Percentiles rank a stretch among this genome's conserved stretches.
Conservation (phyloP, 768 basidiomycete species). For the Kwoniella sp. region DNA sequence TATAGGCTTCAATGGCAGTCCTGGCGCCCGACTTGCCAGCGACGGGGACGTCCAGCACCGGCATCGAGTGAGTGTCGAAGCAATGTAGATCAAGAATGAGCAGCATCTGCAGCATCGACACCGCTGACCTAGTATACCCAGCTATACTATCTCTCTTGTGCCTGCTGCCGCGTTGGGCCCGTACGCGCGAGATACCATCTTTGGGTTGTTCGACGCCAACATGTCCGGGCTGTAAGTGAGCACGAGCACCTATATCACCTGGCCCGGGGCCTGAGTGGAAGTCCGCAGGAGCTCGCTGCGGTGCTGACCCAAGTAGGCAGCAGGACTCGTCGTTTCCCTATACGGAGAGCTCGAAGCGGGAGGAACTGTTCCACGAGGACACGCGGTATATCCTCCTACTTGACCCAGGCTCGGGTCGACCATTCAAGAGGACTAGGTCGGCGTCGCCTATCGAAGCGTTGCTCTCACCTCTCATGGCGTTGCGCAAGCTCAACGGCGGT, state of each 20-base stretch:
- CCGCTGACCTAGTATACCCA: no score
- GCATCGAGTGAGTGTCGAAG: no score
- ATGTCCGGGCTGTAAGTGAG: conserved; percentile 19
- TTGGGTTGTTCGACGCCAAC: conserved; percentile 16
- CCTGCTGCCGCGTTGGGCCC: conserved; percentile 1
- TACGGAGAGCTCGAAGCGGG: conserved; percentile 19
- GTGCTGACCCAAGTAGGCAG: background rate
- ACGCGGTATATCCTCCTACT: conserved; percentile 27
- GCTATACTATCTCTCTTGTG: conserved; percentile 9
- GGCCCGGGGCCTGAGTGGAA: background rate
- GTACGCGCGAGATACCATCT: conserved; percentile 11
- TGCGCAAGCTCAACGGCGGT: no score
- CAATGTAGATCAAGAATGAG: no score
- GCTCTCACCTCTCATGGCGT: no score
- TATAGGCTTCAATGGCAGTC: conserved; percentile 11
- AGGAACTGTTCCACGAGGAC: conserved; percentile 33
- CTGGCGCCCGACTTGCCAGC: conserved; percentile 10
- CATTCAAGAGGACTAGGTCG: no score
- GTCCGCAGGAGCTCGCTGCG: background rate
- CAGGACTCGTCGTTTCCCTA: conserved; percentile 13
- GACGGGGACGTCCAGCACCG: no score
- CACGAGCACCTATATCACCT: background rate
- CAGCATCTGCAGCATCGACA: no score
- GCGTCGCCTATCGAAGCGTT: no score
- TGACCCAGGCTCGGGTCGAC: no score